Evolutionary conservation across 768 basidiomycete species (phyloP).

Genomic region (Boletus patriciae): DNA sequence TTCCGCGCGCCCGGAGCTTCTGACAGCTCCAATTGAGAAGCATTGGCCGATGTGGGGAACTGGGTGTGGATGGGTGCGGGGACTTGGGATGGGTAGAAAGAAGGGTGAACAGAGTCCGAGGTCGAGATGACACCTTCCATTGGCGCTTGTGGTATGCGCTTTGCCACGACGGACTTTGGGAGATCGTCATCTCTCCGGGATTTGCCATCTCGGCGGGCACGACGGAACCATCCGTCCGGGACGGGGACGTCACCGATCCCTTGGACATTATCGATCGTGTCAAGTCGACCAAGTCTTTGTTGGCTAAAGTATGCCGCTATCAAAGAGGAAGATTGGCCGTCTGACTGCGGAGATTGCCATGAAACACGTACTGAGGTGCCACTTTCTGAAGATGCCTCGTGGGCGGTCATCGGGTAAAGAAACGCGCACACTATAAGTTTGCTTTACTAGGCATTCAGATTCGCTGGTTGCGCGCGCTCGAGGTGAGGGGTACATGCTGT

Average conservation of each 20-base stretch:
- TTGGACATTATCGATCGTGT: constrained; percentile 69
- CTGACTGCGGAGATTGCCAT: constrained; percentile 31
- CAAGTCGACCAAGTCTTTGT: constrained; percentile 65
- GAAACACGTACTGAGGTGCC: constrained; percentile 51
- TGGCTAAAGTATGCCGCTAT: constrained; percentile 85
- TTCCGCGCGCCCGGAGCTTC: constrained; percentile 27
- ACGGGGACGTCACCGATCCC: constrained; percentile 64
- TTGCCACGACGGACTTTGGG: constrained; percentile 49
- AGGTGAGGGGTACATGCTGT: constrained; percentile 41
- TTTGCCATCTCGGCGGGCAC: constrained; percentile 68
- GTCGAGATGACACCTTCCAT: constrained; percentile 31
- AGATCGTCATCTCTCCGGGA: constrained; percentile 40
- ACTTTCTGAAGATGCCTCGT: constrained; percentile 46
- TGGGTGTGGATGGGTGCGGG: constrained; percentile 29
- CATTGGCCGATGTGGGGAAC: constrained; percentile 33
- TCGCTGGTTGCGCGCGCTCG: constrained; percentile 40
- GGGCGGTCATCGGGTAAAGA: constrained; percentile 45
- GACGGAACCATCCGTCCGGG: constrained; percentile 77
- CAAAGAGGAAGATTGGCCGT: constrained; percentile 9
- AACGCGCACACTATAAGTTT: constrained; percentile 54
- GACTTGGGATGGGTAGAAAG: constrained; percentile 25
- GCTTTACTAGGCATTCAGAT: constrained; percentile 50
- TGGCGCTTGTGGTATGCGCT: constrained; percentile 35
- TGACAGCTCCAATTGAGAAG: constrained; percentile 27
- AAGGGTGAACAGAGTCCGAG: constrained; percentile 19